phyloP scores from a whole-genome alignment of 1,284 basidiomycete species.

The Papiliotrema fonsecae region DNA sequence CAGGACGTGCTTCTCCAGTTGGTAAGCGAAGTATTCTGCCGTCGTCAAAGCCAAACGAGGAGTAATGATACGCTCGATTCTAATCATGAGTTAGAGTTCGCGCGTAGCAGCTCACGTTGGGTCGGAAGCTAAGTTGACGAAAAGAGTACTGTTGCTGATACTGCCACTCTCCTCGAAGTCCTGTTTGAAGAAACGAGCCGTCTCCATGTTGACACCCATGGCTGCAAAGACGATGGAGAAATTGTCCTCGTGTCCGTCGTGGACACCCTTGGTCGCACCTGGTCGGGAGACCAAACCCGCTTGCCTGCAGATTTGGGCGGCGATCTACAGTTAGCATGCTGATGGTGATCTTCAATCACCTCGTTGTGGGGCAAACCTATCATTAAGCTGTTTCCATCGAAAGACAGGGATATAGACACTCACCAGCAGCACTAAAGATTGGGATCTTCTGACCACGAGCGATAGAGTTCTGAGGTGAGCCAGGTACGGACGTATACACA shows the following conservation, averaged over 20 bases:
- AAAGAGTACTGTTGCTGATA: slow-evolving; percentile 95
- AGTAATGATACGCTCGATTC: slow-evolving; percentile 99
- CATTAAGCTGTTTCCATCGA: background rate
- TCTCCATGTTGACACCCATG: slow-evolving; percentile 99
- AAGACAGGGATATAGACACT: background rate
- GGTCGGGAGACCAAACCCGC: slow-evolving; percentile 93
- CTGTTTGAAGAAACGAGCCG: slow-evolving; percentile 98
- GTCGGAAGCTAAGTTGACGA: slow-evolving; percentile 98
- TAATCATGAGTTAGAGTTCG: slow-evolving; percentile 42
- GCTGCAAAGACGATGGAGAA: slow-evolving; percentile 99
- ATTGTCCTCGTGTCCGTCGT: slow-evolving; percentile 99
- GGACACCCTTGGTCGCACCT: slow-evolving; percentile 77
- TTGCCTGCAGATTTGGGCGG: slow-evolving; percentile 99
- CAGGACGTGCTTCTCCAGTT: slow-evolving; percentile 98
- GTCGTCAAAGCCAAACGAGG: slow-evolving; percentile 97
- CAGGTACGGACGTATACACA: slow-evolving; percentile 3
- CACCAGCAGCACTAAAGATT: slow-evolving; percentile 89
- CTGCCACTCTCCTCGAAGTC: slow-evolving; percentile 99
- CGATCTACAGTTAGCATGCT: slow-evolving; percentile 62
- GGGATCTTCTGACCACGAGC: slow-evolving; percentile 99
- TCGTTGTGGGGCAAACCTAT: slow-evolving; percentile 95
- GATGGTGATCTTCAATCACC: slow-evolving; percentile 50
- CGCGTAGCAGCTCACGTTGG: slow-evolving; percentile 62
- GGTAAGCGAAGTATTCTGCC: slow-evolving; percentile 99
- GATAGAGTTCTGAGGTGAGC: slow-evolving; percentile 69